A percentile compares a stretch with the other conserved stretches of the same genome.
Conservation (phyloP, 768 basidiomycete genomes). For the Harrya chromipes region DNA sequence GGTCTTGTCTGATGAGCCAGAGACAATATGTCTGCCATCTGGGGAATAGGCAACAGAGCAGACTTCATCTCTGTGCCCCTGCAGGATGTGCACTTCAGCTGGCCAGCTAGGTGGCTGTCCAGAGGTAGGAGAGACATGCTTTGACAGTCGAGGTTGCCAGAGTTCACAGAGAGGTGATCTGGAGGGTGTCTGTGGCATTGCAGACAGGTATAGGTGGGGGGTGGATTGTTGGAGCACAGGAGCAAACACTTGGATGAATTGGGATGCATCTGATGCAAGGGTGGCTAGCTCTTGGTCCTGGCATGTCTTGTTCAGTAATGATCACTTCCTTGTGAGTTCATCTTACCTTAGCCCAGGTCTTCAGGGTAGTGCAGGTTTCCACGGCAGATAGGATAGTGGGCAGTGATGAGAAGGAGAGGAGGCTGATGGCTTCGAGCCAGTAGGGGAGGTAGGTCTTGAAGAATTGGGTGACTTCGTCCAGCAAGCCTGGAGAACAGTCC, state of each 20-base stretch:
- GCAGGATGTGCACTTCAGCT: not conserved
- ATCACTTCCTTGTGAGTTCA: not conserved
- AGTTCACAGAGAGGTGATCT: not conserved
- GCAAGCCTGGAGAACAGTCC: not conserved
- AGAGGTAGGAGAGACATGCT: not conserved
- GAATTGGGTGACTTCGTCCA: not conserved
- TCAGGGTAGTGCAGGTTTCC: not conserved
- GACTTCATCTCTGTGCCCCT: not conserved
- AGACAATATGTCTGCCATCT: too few relatives aligned
- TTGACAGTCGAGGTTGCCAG: not conserved
- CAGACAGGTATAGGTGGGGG: not conserved
- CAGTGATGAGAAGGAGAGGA: not conserved
- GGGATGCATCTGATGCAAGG: not conserved
- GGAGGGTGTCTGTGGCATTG: not conserved
- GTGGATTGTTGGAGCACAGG: not conserved
- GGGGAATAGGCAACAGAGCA: too few relatives aligned
- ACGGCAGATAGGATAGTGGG: not conserved
- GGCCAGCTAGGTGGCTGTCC: not conserved
- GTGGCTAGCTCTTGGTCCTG: not conserved
- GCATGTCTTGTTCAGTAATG: not conserved
- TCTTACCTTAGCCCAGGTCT: not conserved
- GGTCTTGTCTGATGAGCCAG: too few relatives aligned
- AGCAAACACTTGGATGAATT: not conserved
- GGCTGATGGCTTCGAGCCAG: conserved; percentile 1
- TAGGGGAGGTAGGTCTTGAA: not conserved